Conservation (phyloP, 2,329 filamentous ascomycete genomes). For the Ascochyta koolunga region DNA sequence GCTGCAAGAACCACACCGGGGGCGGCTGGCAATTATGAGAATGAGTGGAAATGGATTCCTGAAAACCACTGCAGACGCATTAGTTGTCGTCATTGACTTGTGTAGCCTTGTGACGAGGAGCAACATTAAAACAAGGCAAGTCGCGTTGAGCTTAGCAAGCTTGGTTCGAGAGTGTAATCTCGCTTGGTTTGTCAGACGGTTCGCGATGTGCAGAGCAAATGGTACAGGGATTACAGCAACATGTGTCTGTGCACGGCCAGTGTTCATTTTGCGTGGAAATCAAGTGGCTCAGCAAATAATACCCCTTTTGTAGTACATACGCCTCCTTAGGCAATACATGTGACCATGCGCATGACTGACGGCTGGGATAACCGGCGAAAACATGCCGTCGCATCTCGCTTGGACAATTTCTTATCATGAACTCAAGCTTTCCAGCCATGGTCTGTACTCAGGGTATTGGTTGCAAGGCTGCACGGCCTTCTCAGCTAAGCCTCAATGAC, state of each 20-base stretch:
- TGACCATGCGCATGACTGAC: slow-evolving; percentile 1
- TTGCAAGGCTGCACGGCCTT: slow-evolving; percentile 3
- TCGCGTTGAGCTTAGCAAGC: background rate
- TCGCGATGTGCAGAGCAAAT: slow-evolving; percentile 29
- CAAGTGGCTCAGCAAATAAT: slow-evolving; percentile 1
- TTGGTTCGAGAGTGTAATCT: background rate
- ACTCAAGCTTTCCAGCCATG: background rate
- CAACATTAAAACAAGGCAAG: background rate
- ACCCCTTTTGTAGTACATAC: slow-evolving; percentile 9
- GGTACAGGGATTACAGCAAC: slow-evolving; percentile 18
- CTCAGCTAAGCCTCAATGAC: background rate
- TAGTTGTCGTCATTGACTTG: background rate
- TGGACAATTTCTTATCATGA: background rate
- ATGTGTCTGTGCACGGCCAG: background rate
- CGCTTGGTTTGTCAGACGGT: slow-evolving; percentile 3
- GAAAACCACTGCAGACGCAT: background rate
- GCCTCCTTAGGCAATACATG: slow-evolving; percentile 6
- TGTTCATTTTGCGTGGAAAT: background rate
- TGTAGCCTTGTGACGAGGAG: background rate
- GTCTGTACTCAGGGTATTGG: background rate
- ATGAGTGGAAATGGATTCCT: background rate
- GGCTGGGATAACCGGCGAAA: background rate
- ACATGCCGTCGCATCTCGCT: background rate
- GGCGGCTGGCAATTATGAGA: background rate
- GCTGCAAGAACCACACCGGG: background rate